Base-by-base conservation (phyloP, 2,329 filamentous ascomycete species). In the Diaporthe humulicola region DNA sequence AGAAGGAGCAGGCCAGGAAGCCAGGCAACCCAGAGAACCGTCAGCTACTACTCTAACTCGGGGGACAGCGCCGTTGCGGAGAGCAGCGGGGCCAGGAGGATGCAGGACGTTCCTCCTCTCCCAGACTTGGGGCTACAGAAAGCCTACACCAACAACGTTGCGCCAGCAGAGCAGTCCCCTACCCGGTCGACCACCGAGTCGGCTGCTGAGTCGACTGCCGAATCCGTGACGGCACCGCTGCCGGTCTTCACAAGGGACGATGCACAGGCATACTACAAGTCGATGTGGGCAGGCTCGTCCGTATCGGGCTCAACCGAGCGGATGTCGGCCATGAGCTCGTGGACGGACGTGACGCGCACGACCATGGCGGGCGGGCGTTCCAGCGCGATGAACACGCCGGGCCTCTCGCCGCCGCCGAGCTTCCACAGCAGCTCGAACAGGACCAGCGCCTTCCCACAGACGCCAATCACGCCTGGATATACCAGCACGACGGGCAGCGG, bases 271-370 rank as follows among this genome's bases (percentile, higher is more conserved):
- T 61, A 70, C 30, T 64, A 70, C 30, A 74, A 64, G 38, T 54
- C 67, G 48, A 72, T 73, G 67, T 76, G 66, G 66, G 15, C 60
- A 25, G 56, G 58, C 2, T 54, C 60, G 7, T 30, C 33, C 25
- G 38, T 40, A 2, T 42, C 64, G 15, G 58, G 52, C n/a, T 45
- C 40, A 17, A 52, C 69, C 10, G 72, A 70, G 48, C 52, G 60
- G 1, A 61, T 73, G 57, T 73, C 74, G 7, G 50, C 60, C 17
- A 60, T 64, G 25, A 75, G 70, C 71, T 71, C 74, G 14, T 73
- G 71, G 70, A 73, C 74, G 0, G 57, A 73, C 22, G 69, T 42
- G 30, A 72, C 73, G 19, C 69, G 70, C 10, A 66, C 73, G 48
- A 74, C 73, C 9, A 66, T 71, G 42, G 57, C 42, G 25, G 73